Evolutionary conservation across 192 early-diverging fungal species (phyloP).

Genomic region (Helicostylum pulchrum): DNA sequence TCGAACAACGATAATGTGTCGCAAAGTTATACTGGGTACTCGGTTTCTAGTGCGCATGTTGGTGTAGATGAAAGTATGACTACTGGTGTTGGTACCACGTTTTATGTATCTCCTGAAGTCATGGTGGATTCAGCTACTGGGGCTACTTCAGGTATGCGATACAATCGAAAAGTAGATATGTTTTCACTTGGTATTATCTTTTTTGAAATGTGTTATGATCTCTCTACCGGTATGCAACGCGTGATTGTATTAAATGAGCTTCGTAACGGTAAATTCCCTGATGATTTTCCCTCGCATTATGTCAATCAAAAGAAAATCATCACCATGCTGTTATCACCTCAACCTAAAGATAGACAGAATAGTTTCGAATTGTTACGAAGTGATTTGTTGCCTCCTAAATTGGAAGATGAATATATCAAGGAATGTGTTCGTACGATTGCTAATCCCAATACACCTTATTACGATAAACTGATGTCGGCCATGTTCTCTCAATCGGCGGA

Average conservation of each 20-base stretch:
- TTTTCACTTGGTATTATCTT: slow-evolving; percentile 81
- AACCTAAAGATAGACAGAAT: slow-evolving; percentile 73
- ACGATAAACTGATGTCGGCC: slow-evolving; percentile 71
- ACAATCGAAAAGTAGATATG: slow-evolving; percentile 82
- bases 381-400: slow-evolving; percentile 73
- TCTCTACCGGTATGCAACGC: slow-evolving; percentile 79
- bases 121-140: slow-evolving; percentile 50
- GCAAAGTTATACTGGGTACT: slow-evolving; percentile 19
- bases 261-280: slow-evolving; percentile 73
- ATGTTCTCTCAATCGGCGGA: slow-evolving; percentile 76
- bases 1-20: not conserved
- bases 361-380: slow-evolving; percentile 80
- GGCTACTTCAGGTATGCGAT: slow-evolving; percentile 44
- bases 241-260: slow-evolving; percentile 62
- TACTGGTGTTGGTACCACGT: slow-evolving; percentile 83
- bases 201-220: slow-evolving; percentile 73
- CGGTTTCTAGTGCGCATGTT: slow-evolving; percentile 23
- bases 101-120: slow-evolving; percentile 81
- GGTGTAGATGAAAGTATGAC: slow-evolving; percentile 63
- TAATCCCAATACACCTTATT: slow-evolving; percentile 86
- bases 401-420: slow-evolving; percentile 87
- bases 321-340: slow-evolving; percentile 64
- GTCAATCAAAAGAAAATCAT: slow-evolving; percentile 73
- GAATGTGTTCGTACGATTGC: slow-evolving; percentile 90
- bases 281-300: slow-evolving; percentile 60